Conservation (phyloP, 73 alveolate species). For the Uronychia setigera region DNA sequence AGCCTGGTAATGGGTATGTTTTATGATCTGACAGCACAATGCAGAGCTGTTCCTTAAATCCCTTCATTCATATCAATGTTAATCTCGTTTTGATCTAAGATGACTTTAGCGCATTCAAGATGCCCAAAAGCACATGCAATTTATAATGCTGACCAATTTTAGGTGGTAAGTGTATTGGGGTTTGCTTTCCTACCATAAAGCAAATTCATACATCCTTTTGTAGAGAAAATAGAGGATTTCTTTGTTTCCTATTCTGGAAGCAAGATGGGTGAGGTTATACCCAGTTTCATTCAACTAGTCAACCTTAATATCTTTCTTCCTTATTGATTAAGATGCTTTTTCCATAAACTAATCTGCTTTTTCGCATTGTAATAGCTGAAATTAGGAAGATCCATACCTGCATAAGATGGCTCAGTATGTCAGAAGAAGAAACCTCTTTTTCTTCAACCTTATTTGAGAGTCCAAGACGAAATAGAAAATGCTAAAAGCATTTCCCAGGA, state of each 20-base stretch:
- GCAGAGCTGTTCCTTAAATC: conserved; percentile 39
- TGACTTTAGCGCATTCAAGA: conserved; percentile 31
- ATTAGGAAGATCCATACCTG: background rate
- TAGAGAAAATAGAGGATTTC: conserved; percentile 35
- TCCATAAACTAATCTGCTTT: background rate
- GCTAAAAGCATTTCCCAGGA: background rate
- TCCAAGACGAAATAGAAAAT: background rate
- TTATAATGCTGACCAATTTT: conserved; percentile 46
- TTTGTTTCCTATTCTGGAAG: conserved; percentile 24
- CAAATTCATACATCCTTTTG: conserved; percentile 29
- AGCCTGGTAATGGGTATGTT: conserved; percentile 33
- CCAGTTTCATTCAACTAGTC: conserved; percentile 13
- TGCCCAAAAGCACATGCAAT: conserved; percentile 39
- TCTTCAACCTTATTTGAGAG: background rate
- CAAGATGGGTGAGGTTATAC: conserved; percentile 32
- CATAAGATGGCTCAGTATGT: background rate
- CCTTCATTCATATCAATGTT: conserved; percentile 11
- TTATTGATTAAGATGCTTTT: background rate
- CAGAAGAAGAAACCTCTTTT: background rate
- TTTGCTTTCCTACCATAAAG: conserved; percentile 2
- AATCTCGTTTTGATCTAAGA: conserved; percentile 31
- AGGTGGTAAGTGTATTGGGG: conserved; percentile 13
- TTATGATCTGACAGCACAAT: conserved; percentile 39
- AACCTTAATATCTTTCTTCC: background rate
- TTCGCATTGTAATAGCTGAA: background rate